Percentiles rank a stretch among this genome's conserved stretches.
phyloP scores from a whole-genome alignment of 2,329 filamentous ascomycete species.

The Penicillium sp. region DNA sequence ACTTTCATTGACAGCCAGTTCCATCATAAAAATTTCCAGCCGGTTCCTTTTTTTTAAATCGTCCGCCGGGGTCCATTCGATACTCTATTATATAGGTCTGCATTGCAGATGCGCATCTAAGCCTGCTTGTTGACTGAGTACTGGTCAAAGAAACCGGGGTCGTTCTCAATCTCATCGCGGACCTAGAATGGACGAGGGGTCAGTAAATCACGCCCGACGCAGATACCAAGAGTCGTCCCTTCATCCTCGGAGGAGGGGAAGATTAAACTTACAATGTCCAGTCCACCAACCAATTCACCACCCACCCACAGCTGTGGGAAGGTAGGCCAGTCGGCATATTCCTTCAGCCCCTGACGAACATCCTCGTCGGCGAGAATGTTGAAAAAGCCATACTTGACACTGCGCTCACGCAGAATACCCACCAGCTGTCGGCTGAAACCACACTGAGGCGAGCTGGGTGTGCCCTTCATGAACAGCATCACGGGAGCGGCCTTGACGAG shows the following conservation, averaged over 20 bases:
- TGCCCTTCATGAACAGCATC: conserved; percentile 99
- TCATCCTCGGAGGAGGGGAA: no score
- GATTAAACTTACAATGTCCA: conserved; percentile 76
- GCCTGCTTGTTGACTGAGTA: conserved; percentile 51
- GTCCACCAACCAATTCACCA: conserved; percentile 82
- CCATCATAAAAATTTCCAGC: no score
- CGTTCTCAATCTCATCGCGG: conserved; percentile 83
- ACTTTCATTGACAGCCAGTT: no score
- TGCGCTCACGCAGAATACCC: conserved; percentile 75
- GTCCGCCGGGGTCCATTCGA: no score
- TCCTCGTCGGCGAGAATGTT: conserved; percentile 98
- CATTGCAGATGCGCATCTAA: conserved; percentile 7
- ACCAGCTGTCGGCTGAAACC: conserved; percentile 92
- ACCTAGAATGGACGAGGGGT: conserved; percentile 51
- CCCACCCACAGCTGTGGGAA: conserved; percentile 92
- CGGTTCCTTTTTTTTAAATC: no score
- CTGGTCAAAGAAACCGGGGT: conserved; percentile 73
- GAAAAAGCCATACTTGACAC: conserved; percentile 96
- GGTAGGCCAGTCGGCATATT: conserved; percentile 97
- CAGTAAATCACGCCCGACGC: not conserved
- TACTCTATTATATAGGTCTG: conserved; percentile 4
- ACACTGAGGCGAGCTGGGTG: conserved; percentile 77
- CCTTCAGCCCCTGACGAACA: conserved; percentile 91
- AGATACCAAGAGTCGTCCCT: no score
- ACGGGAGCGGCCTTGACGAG: conserved; percentile 93